Evolutionary conservation across 208 protist species (phyloP), one percentile per base, ranked within the genome.

Genomic region (Trypanosoma scelopori): DNA sequence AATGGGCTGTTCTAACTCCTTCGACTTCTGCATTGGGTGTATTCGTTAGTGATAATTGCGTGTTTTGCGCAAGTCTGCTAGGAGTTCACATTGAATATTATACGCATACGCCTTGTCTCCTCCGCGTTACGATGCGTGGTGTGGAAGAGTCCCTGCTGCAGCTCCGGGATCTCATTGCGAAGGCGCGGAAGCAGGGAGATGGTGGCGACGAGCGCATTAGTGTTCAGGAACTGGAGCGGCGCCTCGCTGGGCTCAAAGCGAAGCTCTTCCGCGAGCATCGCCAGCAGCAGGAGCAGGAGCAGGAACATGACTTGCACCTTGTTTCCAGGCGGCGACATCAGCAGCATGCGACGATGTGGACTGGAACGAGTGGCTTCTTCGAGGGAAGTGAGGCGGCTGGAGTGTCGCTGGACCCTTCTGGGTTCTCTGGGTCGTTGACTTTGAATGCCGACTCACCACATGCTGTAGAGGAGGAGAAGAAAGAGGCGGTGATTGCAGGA

Each of bases 131-230:
- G 3, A 56, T 67, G 61, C n/a, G 16, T 50, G 35, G 7, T 56
- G 35, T 50, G 28, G 50, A 49, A 39, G 37, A 58, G 22, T 55
- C 63, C n/a, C 28, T 69, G 35, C 15, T 55, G 42, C 52, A 60
- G 5, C 52, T 69, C 18, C 51, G 52, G 42, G 25, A 43, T 6
- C 53, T 58, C 11, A 69, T 60, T 37, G 53, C 39, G 18, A 50
- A 22, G 5, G 52, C 63, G 11, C 43, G 51, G n/a, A 30, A 45
- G 15, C 28, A 55, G 47, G 46, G 46, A 23, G 6, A 28, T n/a
- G 32, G n/a, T 60, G 11, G 55, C 28, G 30, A 25, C 51, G 25
- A 23, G 35, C 42, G 28, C 23, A 49, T 12, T 58, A 53, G 59
- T 37, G 59, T 65, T 32, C n/a, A 15, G 11, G 50, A 67, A 27